Evolutionary conservation across 108 stramenopile genomes (phyloP).

Genomic region (Pseudonitzschia pungens): DNA sequence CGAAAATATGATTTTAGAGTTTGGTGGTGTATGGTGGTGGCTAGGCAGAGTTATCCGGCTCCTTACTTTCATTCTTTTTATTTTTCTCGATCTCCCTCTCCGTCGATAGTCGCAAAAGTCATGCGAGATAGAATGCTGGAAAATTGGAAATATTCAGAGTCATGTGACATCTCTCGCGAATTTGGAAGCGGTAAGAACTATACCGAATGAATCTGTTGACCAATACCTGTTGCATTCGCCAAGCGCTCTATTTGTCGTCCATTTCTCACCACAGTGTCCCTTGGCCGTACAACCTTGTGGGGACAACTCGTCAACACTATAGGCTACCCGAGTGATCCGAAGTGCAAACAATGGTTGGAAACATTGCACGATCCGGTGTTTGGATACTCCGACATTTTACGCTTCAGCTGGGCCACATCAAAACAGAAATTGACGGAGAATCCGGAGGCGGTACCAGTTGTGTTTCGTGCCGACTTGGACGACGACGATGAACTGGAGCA

Average conservation of each 20-base stretch:
- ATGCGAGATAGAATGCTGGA: constrained; percentile 64
- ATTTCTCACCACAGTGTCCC: neutral
- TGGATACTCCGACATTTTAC: constrained; percentile 69
- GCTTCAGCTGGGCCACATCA: constrained; percentile 81
- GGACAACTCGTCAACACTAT: neutral
- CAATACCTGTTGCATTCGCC: neutral
- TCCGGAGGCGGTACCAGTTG: constrained; percentile 29
- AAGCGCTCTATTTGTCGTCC: neutral
- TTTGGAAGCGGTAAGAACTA: constrained; percentile 41
- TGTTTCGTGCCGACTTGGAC: constrained; percentile 67
- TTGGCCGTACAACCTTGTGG: neutral
- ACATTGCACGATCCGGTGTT: constrained; percentile 45
- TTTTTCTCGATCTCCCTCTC: neutral
- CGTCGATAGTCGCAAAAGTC: constrained; percentile 73
- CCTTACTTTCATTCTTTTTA: neutral
- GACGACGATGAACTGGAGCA: constrained; percentile 46
- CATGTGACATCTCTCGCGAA: constrained; percentile 19
- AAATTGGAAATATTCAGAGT: constrained; percentile 66
- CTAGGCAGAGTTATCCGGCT: no score
- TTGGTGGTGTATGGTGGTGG: neutral
- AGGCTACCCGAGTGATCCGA: constrained; percentile 83
- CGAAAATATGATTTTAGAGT: neutral
- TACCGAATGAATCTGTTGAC: neutral
- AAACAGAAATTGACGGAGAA: constrained; percentile 45
- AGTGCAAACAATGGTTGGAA: constrained; percentile 71